A percentile compares a stretch with the other conserved stretches of the same genome.
Evolutionary conservation across 202 grass and related monocot species (phyloP).

Genomic region (Panicum hallii): DNA sequence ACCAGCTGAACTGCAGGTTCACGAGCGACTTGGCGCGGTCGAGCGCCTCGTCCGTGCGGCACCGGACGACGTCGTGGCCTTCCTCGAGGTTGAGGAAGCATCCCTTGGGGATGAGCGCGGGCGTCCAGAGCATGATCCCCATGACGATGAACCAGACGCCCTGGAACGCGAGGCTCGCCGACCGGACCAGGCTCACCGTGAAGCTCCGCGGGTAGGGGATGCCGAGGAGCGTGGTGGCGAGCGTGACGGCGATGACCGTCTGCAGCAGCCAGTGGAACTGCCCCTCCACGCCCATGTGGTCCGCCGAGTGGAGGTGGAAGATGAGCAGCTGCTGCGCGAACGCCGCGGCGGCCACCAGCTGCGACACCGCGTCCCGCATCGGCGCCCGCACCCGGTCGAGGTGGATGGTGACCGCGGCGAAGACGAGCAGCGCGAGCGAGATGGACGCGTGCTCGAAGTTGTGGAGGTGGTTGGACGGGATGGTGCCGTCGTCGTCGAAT

Average conservation of each 20-base stretch:
- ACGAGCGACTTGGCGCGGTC: conserved; percentile 77
- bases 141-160: conserved; percentile 76
- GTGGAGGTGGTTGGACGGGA: conserved; percentile 78
- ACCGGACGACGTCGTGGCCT: conserved; percentile 67
- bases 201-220: conserved; percentile 59
- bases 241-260: conserved; percentile 61
- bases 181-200: conserved; percentile 60
- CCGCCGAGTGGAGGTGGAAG: conserved; percentile 82
- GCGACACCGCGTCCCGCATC: conserved; percentile 57
- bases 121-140: conserved; percentile 86
- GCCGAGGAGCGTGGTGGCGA: conserved; percentile 60
- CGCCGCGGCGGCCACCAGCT: conserved; percentile 59
- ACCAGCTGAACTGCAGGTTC: conserved; percentile 91
- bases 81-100: conserved; percentile 79
- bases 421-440: conserved; percentile 66
- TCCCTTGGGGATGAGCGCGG: conserved; percentile 59
- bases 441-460: conserved; percentile 91
- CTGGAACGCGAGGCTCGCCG: conserved; percentile 75
- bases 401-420: conserved; percentile 59
- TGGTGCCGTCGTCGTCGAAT: conserved; percentile 75
- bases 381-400: conserved; percentile 57
- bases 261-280: conserved; percentile 82
- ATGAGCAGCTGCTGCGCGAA: conserved; percentile 76
- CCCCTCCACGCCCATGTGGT: conserved; percentile 84
- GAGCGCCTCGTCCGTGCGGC: conserved; percentile 60